These are phyloP conservation scores for Chalciporus pseudorubinellus DNA, from an alignment of 768 basidiomycete species.

Conservation along the genomic window DNA sequence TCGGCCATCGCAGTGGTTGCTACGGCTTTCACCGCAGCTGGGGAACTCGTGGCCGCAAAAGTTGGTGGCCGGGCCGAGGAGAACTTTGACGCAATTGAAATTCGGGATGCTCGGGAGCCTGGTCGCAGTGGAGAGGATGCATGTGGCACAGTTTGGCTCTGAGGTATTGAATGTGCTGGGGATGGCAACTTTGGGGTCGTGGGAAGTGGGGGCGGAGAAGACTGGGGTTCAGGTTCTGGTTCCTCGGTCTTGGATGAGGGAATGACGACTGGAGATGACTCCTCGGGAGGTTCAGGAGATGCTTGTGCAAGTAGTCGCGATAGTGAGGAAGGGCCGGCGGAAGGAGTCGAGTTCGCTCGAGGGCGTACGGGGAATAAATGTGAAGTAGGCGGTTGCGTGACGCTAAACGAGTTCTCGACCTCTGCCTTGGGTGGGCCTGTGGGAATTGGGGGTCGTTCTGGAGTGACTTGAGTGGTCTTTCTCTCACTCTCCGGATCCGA, in stretches of 20 bases:
- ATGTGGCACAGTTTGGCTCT: conserved; percentile 28
- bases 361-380: conserved; percentile 63
- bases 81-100: conserved; percentile 67
- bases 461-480: conserved; percentile 12
- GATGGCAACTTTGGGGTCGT: conserved; percentile 32
- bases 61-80: conserved; percentile 62
- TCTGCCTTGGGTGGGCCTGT: conserved; percentile 67
- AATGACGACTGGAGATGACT: conserved; percentile 22
- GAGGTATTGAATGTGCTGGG: conserved; percentile 37
- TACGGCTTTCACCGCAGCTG: conserved; percentile 52
- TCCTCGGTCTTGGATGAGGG: conserved; percentile 29
- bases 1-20: conserved; percentile 70
- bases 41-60: conserved; percentile 46
- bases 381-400: conserved; percentile 63
- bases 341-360: conserved; percentile 65
- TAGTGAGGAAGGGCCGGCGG: conserved; percentile 73
- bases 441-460: conserved; percentile 32
- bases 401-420: conserved; percentile 69
- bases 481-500: conserved; percentile 43
- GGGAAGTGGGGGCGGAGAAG: conserved; percentile 10
- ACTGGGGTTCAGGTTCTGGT: conserved; percentile 27
- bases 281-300: conserved; percentile 38
- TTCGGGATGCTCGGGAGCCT: conserved; percentile 67
- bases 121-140: conserved; percentile 64
- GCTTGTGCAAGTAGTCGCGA: conserved; percentile 81